Conservation (phyloP, 495 filamentous ascomycete genomes). For the Penicillium macrosclerotiorum region DNA sequence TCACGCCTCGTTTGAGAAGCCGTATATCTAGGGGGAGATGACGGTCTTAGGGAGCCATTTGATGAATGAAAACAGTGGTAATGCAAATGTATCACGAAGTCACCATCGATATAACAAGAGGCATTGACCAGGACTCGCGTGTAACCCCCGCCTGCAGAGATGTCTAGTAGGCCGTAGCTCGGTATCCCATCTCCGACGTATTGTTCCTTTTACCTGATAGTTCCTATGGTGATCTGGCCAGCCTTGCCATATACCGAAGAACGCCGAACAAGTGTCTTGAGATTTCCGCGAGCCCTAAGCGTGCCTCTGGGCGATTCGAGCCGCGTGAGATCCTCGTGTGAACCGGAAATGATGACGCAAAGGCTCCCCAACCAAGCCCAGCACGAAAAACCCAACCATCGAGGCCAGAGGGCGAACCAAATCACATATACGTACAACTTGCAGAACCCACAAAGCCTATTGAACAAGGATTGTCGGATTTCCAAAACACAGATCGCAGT, state of each 20-base stretch:
- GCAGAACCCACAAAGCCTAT: too few relatives aligned
- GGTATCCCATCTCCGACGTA: too few relatives aligned
- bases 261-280: too few relatives aligned
- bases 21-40: not conserved
- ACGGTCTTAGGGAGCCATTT: slow-evolving; percentile 2
- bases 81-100: not conserved
- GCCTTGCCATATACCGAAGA: too few relatives aligned
- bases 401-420: not conserved
- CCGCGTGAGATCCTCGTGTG: not conserved
- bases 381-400: not conserved
- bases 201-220: too few relatives aligned
- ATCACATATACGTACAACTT: too few relatives aligned
- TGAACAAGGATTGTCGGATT: too few relatives aligned
- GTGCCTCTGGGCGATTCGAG: too few relatives aligned
- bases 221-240: too few relatives aligned
- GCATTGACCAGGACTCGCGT: not conserved
- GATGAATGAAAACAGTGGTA: slow-evolving; percentile 10
- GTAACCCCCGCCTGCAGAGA: too few relatives aligned
- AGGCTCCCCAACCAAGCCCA: slow-evolving; percentile 1
- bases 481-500: not conserved
- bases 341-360: slow-evolving; percentile 16
- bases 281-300: too few relatives aligned
- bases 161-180: too few relatives aligned
- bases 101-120: not conserved
- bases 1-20: not conserved